Percentiles rank a stretch among this genome's conserved stretches.
Conservation (phyloP, 257 asterid species). For the Primulina huaijiensis region DNA sequence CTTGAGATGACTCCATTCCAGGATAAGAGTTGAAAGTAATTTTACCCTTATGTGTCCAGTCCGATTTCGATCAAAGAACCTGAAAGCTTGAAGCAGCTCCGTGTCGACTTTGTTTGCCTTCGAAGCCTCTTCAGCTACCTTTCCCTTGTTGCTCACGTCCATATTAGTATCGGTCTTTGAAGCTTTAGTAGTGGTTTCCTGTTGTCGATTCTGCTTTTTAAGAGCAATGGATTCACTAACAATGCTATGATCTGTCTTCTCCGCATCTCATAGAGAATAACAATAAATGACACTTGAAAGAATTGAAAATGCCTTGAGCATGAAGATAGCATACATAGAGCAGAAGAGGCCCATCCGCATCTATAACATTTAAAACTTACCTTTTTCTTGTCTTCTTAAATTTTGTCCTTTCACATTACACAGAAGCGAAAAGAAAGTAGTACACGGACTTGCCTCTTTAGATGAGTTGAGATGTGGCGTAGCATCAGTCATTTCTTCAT, state of each 20-base stretch:
- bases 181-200: constrained; percentile 31
- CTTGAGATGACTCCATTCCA: background rate
- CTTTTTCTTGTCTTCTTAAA: background rate
- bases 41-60: constrained; percentile 82
- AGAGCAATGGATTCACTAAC: constrained; percentile 29
- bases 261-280: constrained; percentile 32
- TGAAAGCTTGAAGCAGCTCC: constrained; percentile 89
- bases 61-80: constrained; percentile 92
- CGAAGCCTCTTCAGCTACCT: constrained; percentile 39
- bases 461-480: constrained; percentile 35
- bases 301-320: background rate
- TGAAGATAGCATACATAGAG: background rate
- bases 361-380: background rate
- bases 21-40: constrained; percentile 1
- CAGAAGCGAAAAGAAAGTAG: constrained; percentile 7
- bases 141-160: constrained; percentile 37
- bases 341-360: constrained; percentile 1
- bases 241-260: constrained; percentile 33
- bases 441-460: constrained; percentile 43
- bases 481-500: constrained; percentile 52
- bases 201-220: constrained; percentile 32
- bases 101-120: constrained; percentile 50
- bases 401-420: background rate
- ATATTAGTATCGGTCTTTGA: constrained; percentile 29
- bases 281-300: constrained; percentile 9